phyloP scores from a whole-genome alignment of 2,329 filamentous ascomycete genomes.

The Penicillium sp. region DNA sequence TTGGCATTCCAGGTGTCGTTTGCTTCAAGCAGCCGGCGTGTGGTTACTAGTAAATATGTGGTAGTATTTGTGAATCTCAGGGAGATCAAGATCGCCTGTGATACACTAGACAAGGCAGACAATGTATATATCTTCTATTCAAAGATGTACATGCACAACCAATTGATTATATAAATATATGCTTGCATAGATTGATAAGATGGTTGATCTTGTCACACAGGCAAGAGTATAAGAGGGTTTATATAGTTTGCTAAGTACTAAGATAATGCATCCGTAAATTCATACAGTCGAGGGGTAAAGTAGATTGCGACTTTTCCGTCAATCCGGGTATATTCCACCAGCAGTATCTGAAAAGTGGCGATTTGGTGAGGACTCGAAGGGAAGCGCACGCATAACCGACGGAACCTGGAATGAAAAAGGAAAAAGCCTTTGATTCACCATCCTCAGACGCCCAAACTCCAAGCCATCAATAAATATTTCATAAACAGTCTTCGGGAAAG shows the following conservation, averaged over 20 bases:
- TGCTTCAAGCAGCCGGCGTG: too few species aligned
- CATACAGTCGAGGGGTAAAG: background rate
- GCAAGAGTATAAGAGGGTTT: background rate
- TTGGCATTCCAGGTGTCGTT: background rate
- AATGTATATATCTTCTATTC: background rate
- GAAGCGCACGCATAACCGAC: background rate
- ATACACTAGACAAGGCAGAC: background rate
- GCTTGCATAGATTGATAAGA: slow-evolving; percentile 2
- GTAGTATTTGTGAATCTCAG: background rate
- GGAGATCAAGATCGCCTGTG: too few species aligned
- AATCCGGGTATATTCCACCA: background rate
- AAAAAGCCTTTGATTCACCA: background rate
- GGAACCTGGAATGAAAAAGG: background rate
- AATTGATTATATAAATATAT: background rate
- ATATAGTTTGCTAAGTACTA: background rate
- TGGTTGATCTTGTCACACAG: background rate
- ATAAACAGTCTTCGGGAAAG: background rate
- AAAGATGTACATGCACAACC: background rate
- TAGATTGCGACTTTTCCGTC: background rate
- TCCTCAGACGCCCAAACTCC: slow-evolving; percentile 7
- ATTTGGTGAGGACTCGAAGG: background rate
- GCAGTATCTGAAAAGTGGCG: background rate
- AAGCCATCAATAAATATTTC: background rate
- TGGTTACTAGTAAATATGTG: too few species aligned
- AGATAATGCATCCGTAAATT: too few species aligned